Conservation (phyloP, 768 basidiomycete species). For the Sarcodon aspratus region DNA sequence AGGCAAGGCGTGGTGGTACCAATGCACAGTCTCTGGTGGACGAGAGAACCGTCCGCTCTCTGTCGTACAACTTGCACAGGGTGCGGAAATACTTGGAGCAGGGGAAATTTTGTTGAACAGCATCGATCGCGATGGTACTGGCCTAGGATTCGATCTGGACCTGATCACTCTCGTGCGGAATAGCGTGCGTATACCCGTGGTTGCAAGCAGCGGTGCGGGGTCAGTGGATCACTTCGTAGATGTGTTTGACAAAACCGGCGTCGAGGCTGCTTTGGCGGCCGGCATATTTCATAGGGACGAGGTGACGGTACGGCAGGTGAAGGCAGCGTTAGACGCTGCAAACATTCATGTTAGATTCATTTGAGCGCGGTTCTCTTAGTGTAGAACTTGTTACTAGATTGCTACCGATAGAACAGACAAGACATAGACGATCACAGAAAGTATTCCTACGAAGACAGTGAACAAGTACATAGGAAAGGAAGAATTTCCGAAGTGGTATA, state of each 20-base stretch:
- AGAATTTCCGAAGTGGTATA: not conserved
- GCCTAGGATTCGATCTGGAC: conserved; percentile 83
- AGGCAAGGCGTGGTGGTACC: conserved; percentile 94
- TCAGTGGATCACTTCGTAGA: conserved; percentile 73
- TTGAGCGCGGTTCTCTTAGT: not conserved
- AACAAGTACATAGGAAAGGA: conserved; percentile 5
- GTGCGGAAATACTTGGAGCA: conserved; percentile 85
- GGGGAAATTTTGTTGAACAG: conserved; percentile 94
- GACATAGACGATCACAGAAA: not conserved
- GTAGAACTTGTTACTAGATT: not conserved
- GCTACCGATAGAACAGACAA: not conserved
- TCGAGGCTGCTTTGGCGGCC: conserved; percentile 89
- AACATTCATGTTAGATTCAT: conserved; percentile 36
- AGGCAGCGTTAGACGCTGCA: conserved; percentile 36
- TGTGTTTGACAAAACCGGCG: conserved; percentile 69
- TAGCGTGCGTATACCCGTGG: conserved; percentile 80
- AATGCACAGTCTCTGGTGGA: conserved; percentile 93
- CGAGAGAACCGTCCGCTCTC: conserved; percentile 76
- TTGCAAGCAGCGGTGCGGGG: conserved; percentile 93
- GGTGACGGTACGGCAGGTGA: conserved; percentile 77
- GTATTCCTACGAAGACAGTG: not conserved
- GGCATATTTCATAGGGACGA: conserved; percentile 94
- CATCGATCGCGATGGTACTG: conserved; percentile 93
- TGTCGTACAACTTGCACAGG: conserved; percentile 82
- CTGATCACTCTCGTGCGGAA: conserved; percentile 66